phyloP scores from a whole-genome alignment of 345 rosid species.

The Xanthoceras sorbifolium region DNA sequence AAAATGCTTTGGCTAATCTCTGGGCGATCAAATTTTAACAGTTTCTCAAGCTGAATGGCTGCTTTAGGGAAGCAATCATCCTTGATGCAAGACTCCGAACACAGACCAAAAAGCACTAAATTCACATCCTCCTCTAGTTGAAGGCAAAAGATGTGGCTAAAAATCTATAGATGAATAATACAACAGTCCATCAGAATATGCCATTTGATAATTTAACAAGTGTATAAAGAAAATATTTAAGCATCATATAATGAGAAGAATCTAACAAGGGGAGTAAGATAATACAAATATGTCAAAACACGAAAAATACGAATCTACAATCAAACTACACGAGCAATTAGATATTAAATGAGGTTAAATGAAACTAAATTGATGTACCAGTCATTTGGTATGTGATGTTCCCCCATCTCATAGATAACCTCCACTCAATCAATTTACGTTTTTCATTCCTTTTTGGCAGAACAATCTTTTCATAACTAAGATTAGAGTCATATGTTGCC shows the following conservation, averaged over 20 bases:
- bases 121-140: constrained; percentile 88
- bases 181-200: neutral
- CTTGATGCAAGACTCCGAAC: constrained; percentile 42
- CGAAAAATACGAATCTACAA: neutral
- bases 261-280: neutral
- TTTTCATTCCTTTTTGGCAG: neutral
- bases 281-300: neutral
- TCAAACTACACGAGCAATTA: neutral
- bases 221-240: neutral
- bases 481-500: neutral
- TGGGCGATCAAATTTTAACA: constrained; percentile 51
- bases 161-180: constrained; percentile 43
- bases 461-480: neutral
- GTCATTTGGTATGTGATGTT: neutral
- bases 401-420: neutral
- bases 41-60: constrained; percentile 44
- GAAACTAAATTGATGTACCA: neutral
- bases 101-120: constrained; percentile 65
- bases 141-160: constrained; percentile 66
- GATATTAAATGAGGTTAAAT: neutral
- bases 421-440: neutral
- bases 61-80: constrained; percentile 53
- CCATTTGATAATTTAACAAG: neutral
- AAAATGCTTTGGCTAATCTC: constrained; percentile 59
- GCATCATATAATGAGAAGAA: neutral